Evolutionary conservation across 2,329 filamentous ascomycete species (phyloP), one percentile per base, ranked within the genome.

Genomic region (Teratosphaeria nubilosa): DNA sequence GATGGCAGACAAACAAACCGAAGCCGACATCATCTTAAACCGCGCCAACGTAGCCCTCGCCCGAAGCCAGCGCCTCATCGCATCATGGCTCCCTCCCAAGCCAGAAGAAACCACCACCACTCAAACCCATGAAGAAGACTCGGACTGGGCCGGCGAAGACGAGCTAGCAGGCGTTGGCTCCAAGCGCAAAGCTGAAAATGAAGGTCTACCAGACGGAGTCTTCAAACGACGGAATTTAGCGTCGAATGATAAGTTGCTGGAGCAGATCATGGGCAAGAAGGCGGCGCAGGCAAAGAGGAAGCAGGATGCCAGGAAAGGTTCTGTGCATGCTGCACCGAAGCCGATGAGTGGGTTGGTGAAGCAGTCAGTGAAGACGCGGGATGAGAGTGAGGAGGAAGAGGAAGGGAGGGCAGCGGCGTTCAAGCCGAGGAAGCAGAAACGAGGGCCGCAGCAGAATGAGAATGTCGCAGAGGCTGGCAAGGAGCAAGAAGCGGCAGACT

Each of bases 11-110:
- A 30, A 53, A 20, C 25, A 16, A 30, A 37, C 22, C 20, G 51
- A 57, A 20, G 78, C 78, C 50, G 81, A 84, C 62, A 73, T 83
- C 45, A 76, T 84, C 54, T 75, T 80, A 56, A 83, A 83, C 64
- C 74, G 75, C 56, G 74, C 80, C 32, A 81, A 77, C 61, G 75
- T 84, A 53, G 76, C 76, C 3, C 71, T 82, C 10, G 80, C 82
- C 6, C 78, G 78, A 56, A 78, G 76, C 55, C 80, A 82, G 62
- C 76, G 76, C 34, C 71, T 82, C 20, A 73, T 85, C 59, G 75
- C 79, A 55, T 83, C 82, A 62, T 81, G 80, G 79, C 76, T 85
- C 13, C 69, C 78, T n/a, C 27, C 56, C 7, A 73, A 72, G 58
- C 68, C 75, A 5, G 69, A 73, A 24, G 74, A 76, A 53, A 22